Percentiles rank a stretch among this genome's conserved stretches.
Evolutionary conservation across 2,329 filamentous ascomycete species (phyloP).

Genomic region (Xylariaceae sp.): DNA sequence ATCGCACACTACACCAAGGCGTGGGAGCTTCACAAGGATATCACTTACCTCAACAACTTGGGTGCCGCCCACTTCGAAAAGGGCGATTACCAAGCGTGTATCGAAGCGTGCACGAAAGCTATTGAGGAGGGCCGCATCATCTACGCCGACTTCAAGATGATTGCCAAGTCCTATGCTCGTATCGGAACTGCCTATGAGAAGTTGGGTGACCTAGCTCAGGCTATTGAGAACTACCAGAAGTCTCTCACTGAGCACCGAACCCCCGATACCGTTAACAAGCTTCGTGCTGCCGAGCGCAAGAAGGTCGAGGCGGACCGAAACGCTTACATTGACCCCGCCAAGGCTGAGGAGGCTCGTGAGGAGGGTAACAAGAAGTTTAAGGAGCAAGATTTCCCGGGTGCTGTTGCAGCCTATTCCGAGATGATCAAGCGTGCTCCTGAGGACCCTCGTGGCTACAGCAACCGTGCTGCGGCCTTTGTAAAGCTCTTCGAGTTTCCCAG

Average conservation of each 20-base stretch:
- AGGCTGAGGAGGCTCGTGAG: slow-evolving; percentile 93
- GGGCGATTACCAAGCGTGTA: slow-evolving; percentile 82
- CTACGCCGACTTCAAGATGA: slow-evolving; percentile 94
- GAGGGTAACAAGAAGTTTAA: slow-evolving; percentile 97
- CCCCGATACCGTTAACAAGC: slow-evolving; percentile 86
- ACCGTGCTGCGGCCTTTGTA: slow-evolving; percentile 93
- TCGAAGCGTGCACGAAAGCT: slow-evolving; percentile 82
- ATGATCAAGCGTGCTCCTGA: slow-evolving; percentile 95
- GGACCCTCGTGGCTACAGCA: slow-evolving; percentile 91
- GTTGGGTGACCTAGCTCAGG: slow-evolving; percentile 69
- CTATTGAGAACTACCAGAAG: slow-evolving; percentile 85
- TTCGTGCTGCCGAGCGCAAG: slow-evolving; percentile 82
- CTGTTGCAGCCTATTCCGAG: slow-evolving; percentile 89
- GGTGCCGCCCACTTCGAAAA: slow-evolving; percentile 94
- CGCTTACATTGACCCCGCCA: slow-evolving; percentile 81
- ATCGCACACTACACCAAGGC: slow-evolving; percentile 93
- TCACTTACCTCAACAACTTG: slow-evolving; percentile 95
- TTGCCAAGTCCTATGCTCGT: slow-evolving; percentile 95
- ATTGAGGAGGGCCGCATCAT: slow-evolving; percentile 84
- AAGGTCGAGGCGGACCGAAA: slow-evolving; percentile 70
- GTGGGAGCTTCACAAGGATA: slow-evolving; percentile 92
- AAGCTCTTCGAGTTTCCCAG: slow-evolving; percentile 95
- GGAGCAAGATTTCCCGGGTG: slow-evolving; percentile 88
- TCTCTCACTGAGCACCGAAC: slow-evolving; percentile 96
- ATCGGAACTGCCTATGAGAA: slow-evolving; percentile 95